phyloP scores from a whole-genome alignment of 2,329 filamentous ascomycete species.

The Xylariales sp. region DNA sequence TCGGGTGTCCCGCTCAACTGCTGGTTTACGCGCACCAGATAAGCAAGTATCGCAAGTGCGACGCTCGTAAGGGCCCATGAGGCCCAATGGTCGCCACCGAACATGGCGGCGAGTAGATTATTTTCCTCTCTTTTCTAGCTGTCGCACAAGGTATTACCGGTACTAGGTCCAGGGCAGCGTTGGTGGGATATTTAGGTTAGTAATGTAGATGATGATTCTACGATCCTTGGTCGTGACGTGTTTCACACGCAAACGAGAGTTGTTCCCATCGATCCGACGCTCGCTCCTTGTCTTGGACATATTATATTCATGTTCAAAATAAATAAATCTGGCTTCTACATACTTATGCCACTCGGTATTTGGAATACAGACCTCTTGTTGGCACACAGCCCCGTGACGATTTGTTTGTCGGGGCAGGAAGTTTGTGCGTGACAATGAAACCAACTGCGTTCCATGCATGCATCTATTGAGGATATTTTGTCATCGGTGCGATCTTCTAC shows the following conservation, averaged over 20 bases:
- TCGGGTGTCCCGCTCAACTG: conserved; percentile 53
- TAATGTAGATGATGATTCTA: conserved; percentile 7
- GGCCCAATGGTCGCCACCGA: conserved; percentile 18
- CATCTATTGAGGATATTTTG: too few relatives aligned
- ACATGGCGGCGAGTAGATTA: conserved; percentile 16
- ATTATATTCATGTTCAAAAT: not conserved
- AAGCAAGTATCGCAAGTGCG: conserved; percentile 44
- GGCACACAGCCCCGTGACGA: too few relatives aligned
- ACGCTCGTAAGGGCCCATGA: conserved; percentile 18
- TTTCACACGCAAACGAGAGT: conserved; percentile 4
- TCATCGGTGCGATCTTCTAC: too few relatives aligned
- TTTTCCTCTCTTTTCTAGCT: not conserved
- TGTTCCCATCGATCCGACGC: not conserved
- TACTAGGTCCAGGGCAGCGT: not conserved
- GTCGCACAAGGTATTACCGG: not conserved
- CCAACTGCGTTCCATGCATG: too few relatives aligned
- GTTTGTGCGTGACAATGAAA: too few relatives aligned
- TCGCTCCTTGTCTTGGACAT: not conserved
- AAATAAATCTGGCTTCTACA: too few relatives aligned
- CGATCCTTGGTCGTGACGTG: conserved; percentile 6
- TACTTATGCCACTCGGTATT: not conserved
- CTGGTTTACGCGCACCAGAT: conserved; percentile 54
- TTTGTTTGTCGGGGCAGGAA: too few relatives aligned
- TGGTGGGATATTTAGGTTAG: not conserved
- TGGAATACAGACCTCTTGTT: not conserved